Percentiles rank a stretch among this genome's conserved stretches.
Evolutionary conservation across 164 flowering plant genomes (phyloP).

Genomic region (Houttuynia cordata): DNA sequence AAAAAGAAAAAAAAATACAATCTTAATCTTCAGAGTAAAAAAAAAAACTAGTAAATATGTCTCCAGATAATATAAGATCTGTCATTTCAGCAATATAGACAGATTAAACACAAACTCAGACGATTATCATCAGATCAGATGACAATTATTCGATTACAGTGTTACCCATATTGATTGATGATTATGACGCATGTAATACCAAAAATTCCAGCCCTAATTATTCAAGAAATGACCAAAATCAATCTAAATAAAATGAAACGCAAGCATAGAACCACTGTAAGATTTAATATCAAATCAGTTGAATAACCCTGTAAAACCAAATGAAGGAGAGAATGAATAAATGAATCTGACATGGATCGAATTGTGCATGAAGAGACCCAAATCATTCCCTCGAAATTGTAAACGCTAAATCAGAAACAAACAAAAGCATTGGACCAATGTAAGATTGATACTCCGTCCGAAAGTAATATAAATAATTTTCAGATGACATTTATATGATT

Average conservation of each 20-base stretch:
- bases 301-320: background rate
- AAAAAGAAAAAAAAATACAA: no score
- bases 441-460: no score
- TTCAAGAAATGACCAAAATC: background rate
- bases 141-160: background rate
- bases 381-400: no score
- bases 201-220: no score
- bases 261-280: background rate
- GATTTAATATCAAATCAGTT: background rate
- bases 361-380: no score
- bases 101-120: background rate
- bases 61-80: background rate
- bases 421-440: no score
- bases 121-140: background rate
- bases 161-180: background rate
- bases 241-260: no score
- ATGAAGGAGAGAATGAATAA: background rate
- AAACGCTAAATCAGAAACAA: no score
- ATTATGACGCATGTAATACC: no score
- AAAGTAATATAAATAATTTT: no score
- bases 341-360: no score
- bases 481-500: no score
- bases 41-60: background rate
- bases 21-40: background rate
- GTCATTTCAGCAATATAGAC: background rate